Conservation (phyloP, 2,329 filamentous ascomycete species). For the Huntiella moniliformis region DNA sequence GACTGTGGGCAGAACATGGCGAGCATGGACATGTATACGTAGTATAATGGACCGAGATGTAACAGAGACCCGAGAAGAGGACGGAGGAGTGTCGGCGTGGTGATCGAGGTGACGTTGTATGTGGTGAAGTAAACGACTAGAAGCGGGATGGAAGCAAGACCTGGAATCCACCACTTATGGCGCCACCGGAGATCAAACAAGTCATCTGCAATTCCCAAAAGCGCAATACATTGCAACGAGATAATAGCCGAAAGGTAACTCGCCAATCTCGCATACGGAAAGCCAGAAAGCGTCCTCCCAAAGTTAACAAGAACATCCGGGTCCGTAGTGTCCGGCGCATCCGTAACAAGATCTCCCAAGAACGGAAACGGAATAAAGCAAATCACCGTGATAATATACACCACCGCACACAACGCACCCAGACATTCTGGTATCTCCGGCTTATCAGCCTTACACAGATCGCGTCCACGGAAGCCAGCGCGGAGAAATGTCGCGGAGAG, state of each 20-base stretch:
- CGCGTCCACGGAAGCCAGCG: slow-evolving; percentile 73
- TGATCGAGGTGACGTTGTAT: slow-evolving; percentile 90
- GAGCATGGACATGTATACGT: slow-evolving; percentile 88
- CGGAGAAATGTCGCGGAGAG: slow-evolving; percentile 76
- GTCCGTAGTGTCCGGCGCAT: slow-evolving; percentile 34
- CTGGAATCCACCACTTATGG: slow-evolving; percentile 96
- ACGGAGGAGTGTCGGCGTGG: slow-evolving; percentile 71
- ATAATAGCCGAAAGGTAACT: slow-evolving; percentile 90
- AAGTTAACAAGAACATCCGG: slow-evolving; percentile 41
- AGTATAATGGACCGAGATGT: slow-evolving; percentile 70
- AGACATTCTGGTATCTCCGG: slow-evolving; percentile 85
- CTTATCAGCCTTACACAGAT: slow-evolving; percentile 54
- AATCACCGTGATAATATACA: slow-evolving; percentile 78
- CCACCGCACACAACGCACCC: slow-evolving; percentile 81
- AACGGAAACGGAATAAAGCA: slow-evolving; percentile 93
- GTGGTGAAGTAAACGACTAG: slow-evolving; percentile 96
- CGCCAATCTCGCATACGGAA: slow-evolving; percentile 91
- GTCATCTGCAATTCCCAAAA: slow-evolving; percentile 88
- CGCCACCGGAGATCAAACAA: slow-evolving; percentile 97
- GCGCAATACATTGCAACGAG: slow-evolving; percentile 73
- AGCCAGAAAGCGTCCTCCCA: slow-evolving; percentile 72
- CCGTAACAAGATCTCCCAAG: slow-evolving; percentile 92
- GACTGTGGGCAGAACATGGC: slow-evolving; percentile 97
- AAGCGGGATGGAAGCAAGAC: slow-evolving; percentile 79
- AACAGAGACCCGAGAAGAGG: slow-evolving; percentile 70